phyloP scores from a whole-genome alignment of 495 filamentous ascomycete genomes.

The Trichoderma asperelloides region DNA sequence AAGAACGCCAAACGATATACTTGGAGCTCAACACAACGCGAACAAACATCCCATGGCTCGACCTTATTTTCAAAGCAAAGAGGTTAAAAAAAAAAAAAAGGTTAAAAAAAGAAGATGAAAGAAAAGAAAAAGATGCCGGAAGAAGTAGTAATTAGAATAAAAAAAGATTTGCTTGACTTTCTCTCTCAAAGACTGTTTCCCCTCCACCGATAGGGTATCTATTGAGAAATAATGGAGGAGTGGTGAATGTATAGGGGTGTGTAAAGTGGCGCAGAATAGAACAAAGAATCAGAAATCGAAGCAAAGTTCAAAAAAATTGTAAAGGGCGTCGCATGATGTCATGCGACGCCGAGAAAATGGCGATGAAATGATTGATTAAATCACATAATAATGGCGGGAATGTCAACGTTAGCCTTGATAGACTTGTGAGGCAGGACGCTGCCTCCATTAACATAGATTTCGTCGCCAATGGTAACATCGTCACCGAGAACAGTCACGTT shows the following conservation, averaged over 20 bases:
- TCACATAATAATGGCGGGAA: slow-evolving; percentile 84
- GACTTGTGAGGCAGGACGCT: slow-evolving; percentile 96
- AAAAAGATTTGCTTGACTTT: neutral
- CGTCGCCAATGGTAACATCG: slow-evolving; percentile 97
- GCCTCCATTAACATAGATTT: slow-evolving; percentile 98
- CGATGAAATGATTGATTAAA: neutral
- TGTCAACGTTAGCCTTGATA: slow-evolving; percentile 97
- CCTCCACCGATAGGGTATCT: slow-evolving; percentile 6
- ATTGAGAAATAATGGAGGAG: slow-evolving; percentile 2
- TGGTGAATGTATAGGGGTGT: neutral
- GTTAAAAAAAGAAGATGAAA: neutral
- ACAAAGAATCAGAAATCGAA: neutral
- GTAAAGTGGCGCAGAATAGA: neutral
- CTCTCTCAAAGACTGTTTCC: slow-evolving; percentile 7
- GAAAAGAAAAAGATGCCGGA: neutral
- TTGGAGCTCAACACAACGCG: slow-evolving; percentile 1
- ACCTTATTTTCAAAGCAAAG: too few species aligned
- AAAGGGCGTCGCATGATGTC: neutral
- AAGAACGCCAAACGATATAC: slow-evolving; percentile 7
- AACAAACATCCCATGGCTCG: neutral
- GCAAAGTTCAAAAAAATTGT: neutral
- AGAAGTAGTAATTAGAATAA: slow-evolving; percentile 1
- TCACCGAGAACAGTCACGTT: slow-evolving; percentile 96
- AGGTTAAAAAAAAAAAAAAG: neutral
- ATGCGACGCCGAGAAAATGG: neutral